Base-by-base conservation (phyloP, 1,284 basidiomycete species). In the Naganishia liquefaciens region DNA sequence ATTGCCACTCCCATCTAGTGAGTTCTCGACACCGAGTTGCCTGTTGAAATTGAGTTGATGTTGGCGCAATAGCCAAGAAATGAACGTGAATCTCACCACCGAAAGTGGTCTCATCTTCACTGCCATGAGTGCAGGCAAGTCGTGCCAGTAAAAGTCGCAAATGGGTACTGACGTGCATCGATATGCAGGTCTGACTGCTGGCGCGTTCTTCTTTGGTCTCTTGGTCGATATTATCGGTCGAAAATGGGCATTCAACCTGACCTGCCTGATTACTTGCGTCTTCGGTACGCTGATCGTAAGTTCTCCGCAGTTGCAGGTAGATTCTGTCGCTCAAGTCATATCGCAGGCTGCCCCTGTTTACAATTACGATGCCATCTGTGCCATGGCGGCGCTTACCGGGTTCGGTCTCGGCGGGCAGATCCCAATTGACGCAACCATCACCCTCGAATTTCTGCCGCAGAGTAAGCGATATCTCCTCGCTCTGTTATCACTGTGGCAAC, bases 391-490 rank as follows among this genome's bases (percentile, higher is more conserved):
- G 50, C 65, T 77, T 9, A 70, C 74, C 21, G 73, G 73, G 33
- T 70, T 75, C 64, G 75, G 88, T 86, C 1, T 89, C 84, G 42
- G 72, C 40, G 75, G 73, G 13, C 74, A 74, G 62, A 73, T 74
- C 53, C 79, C 89, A 0, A 88, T 91, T 6, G 89, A 91, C 74
- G 87, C 88, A 17, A 86, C 88, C 0, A 86, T 91, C 55, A 88
- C 89, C 72, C 81, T 91, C 15, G 88, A 88, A 64, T 70, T 73
- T 60, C 61, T 76, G 15, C 77, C 78, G 3, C 73, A 75, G 33
- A 76, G 74, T 64, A 73, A 76, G 11, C 76, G 79, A 19, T 80
- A 87, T 67, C 74, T 80, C 23, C 75, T 80, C 19, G 70, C 75
- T 19, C 69, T 76, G 1, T 72, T 79, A 0, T 77, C 75, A 27